Percentiles rank a stretch among this genome's conserved stretches.
These are phyloP conservation scores for Podaxis sp. DNA, from an alignment of 768 basidiomycete genomes.

Conservation along the genomic window DNA sequence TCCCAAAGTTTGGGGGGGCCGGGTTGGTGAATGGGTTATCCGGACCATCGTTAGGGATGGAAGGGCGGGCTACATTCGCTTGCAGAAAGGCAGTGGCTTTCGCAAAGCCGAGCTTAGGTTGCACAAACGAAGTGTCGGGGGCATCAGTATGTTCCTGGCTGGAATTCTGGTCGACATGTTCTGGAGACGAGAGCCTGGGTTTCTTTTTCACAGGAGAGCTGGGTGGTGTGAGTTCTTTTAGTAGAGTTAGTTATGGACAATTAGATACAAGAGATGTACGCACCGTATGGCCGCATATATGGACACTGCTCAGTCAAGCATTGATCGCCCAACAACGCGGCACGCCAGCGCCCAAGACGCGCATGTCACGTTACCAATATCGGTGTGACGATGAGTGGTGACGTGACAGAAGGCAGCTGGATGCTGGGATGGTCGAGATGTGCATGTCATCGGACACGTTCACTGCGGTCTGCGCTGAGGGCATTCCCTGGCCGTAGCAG, in stretches of 20 bases:
- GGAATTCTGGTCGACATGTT: not conserved
- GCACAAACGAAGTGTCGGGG: not conserved
- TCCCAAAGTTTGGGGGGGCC: not conserved
- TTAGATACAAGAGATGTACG: not conserved
- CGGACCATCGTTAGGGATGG: conserved; percentile 28
- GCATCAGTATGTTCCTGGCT: not conserved
- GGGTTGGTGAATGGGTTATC: conserved; percentile 40
- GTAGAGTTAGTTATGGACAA: not conserved
- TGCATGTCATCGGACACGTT: not conserved
- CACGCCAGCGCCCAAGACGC: not conserved
- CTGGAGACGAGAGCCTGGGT: conserved; percentile 10
- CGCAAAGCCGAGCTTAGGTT: not conserved
- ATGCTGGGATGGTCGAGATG: not conserved
- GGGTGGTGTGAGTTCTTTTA: conserved; percentile 7
- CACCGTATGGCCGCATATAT: conserved; percentile 3
- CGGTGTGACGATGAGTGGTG: not conserved
- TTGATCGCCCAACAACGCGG: conserved; percentile 1
- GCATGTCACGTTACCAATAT: conserved; percentile 15
- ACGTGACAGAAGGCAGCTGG: not conserved
- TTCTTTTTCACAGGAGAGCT: conserved; percentile 12
- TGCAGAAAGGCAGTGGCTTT: conserved; percentile 2
- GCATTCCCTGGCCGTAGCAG: not conserved
- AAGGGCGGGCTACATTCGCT: conserved; percentile 11
- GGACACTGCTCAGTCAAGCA: not conserved
- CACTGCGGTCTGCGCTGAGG: not conserved